Percentiles rank a stretch among this genome's conserved stretches.
These are phyloP conservation scores for Colletotrichum eremochloae DNA, from an alignment of 2,329 filamentous ascomycete genomes.

Conservation along the genomic window DNA sequence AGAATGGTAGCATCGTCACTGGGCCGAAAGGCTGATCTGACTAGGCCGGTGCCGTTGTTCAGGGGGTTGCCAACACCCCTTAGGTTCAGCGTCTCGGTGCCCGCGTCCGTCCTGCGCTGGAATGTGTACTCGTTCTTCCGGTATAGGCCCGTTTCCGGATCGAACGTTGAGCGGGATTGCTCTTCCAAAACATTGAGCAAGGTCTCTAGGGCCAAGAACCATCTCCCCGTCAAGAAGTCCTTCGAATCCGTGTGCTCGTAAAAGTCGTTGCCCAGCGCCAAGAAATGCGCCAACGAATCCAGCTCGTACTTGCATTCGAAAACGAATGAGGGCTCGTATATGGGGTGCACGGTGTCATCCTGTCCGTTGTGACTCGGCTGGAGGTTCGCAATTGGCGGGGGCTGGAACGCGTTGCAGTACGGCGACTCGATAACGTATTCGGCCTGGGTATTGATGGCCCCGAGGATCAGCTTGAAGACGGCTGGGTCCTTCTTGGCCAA, in stretches of 20 bases:
- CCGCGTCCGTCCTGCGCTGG: slow-evolving; percentile 80
- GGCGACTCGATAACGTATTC: slow-evolving; percentile 95
- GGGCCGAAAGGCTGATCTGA: slow-evolving; percentile 92
- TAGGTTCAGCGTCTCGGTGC: slow-evolving; percentile 91
- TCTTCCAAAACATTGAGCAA: slow-evolving; percentile 80
- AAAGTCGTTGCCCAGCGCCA: slow-evolving; percentile 88
- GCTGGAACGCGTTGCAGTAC: slow-evolving; percentile 99
- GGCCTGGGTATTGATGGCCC: slow-evolving; percentile 95
- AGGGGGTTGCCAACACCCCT: slow-evolving; percentile 91
- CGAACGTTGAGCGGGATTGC: slow-evolving; percentile 86
- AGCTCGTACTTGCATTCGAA: slow-evolving; percentile 99
- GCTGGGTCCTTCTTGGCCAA: slow-evolving; percentile 84
- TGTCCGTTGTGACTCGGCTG: slow-evolving; percentile 81
- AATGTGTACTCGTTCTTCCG: slow-evolving; percentile 87
- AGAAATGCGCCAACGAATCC: slow-evolving; percentile 93
- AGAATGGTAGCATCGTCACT: slow-evolving; percentile 96
- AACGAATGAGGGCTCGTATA: slow-evolving; percentile 85
- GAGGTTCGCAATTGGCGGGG: slow-evolving; percentile 85
- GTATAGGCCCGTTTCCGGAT: slow-evolving; percentile 73
- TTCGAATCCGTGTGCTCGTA: slow-evolving; percentile 82
- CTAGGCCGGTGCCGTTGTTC: slow-evolving; percentile 83
- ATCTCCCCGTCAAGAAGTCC: slow-evolving; percentile 83
- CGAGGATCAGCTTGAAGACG: slow-evolving; percentile 85
- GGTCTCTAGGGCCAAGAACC: slow-evolving; percentile 82
- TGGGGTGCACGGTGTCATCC: slow-evolving; percentile 85